Evolutionary conservation across 352 stramenopile species (phyloP).

Genomic region (Aphanomyces stellatus): DNA sequence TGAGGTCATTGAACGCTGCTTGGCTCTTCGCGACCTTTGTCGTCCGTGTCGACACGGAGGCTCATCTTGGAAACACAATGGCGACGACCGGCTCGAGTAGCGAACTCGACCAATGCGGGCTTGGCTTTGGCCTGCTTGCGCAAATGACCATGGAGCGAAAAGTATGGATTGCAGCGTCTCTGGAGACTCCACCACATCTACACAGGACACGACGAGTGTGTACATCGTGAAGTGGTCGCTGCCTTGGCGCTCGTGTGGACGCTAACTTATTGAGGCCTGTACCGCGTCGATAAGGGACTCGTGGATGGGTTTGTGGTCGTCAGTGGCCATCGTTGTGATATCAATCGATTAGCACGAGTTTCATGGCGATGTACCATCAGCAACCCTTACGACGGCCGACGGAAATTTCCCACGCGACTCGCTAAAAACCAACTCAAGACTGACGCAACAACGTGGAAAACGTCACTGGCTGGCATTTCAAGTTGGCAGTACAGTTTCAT

Average conservation of each 20-base stretch:
- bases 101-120: neutral
- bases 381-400: too few species aligned
- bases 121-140: slow-evolving; percentile 26
- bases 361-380: too few species aligned
- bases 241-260: slow-evolving; percentile 15
- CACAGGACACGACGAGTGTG: slow-evolving; percentile 82
- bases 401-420: too few species aligned
- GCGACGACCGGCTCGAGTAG: neutral
- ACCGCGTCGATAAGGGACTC: too few species aligned
- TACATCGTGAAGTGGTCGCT: slow-evolving; percentile 61
- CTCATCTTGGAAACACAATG: slow-evolving; percentile 6
- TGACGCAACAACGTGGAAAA: too few species aligned
- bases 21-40: neutral
- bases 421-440: too few species aligned
- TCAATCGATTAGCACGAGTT: too few species aligned
- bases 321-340: too few species aligned
- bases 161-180: slow-evolving; percentile 80
- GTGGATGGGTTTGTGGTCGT: too few species aligned
- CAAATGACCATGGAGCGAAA: slow-evolving; percentile 64
- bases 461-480: too few species aligned
- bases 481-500: too few species aligned
- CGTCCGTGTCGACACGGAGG: neutral
- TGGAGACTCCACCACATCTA: slow-evolving; percentile 81
- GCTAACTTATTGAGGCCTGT: too few species aligned
- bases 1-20: neutral